Base-by-base conservation (phyloP, 805 yeast species). In the Blastobotrys muscicola region DNA sequence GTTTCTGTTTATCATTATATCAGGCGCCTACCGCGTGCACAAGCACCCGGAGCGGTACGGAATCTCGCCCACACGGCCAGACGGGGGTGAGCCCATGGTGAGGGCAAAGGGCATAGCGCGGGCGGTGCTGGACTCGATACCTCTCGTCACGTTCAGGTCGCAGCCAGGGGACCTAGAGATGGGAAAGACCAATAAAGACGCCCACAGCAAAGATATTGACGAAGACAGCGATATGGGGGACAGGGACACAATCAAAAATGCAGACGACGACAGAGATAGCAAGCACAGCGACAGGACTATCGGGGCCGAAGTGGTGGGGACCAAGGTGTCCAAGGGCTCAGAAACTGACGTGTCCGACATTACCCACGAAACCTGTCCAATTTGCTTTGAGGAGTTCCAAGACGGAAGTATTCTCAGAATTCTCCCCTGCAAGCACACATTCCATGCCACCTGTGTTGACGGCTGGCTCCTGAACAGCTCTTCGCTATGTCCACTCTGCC, bases 401-500 rank as follows among this genome's bases (percentile, higher is more conserved):
- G 71, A 73, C 38, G 80, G 76, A 8, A 90, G 84, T 39, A 54
- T 60, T 4, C 57, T 66, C 1, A 71, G 94, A 45, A 86, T 86
- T 0, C 67, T 85, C 36, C 73, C 85, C 8, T 85, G 95, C 64
- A 84, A 85, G 8, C 95, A 85, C 63, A 86, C 80, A 6, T 85
- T 80, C 71, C 95, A 85, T 56, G 72, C 82, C 8, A 78, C 71
- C 5, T 85, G 95, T 59, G 73, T 85, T 41, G 92, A 84, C 55
- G 89, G 89, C 1, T 85, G 94, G 94, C 67, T 85, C 30, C 76
- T 75, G 4, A 75, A 76, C 50, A 67, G 87, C 49, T 72, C 85
- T 41, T 85, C 86, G 0, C 80, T 83, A 55, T 85, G 95, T 59
- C 94, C 95, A 7, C 75, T 82, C 68, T 85, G 95, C 62, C 79